Percentiles rank a stretch among this genome's conserved stretches.
Conservation (phyloP, 306 rosid species). For the Comarum palustre region DNA sequence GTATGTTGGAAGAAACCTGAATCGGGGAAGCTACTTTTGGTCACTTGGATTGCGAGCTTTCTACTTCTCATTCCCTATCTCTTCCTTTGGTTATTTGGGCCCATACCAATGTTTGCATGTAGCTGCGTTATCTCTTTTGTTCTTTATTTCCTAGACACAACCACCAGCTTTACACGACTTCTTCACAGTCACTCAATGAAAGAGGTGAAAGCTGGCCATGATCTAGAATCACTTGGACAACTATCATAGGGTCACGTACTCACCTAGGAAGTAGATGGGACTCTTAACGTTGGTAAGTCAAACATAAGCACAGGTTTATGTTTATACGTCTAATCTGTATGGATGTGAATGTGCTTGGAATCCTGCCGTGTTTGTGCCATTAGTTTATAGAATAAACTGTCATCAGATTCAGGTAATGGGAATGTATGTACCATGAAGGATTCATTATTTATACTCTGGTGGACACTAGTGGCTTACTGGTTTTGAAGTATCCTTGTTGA, state of each 20-base stretch:
- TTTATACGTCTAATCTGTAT: neutral
- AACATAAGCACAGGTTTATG: neutral
- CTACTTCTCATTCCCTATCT: constrained; percentile 74
- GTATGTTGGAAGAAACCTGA: constrained; percentile 57
- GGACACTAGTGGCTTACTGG: neutral
- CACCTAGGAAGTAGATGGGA: constrained; percentile 19
- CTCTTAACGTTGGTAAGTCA: neutral
- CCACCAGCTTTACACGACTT: constrained; percentile 54
- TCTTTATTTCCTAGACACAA: constrained; percentile 78
- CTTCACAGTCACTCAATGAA: constrained; percentile 51
- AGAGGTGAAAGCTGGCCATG: constrained; percentile 29
- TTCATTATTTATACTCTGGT: neutral
- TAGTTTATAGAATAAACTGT: neutral
- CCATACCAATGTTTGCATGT: constrained; percentile 74
- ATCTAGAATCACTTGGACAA: constrained; percentile 39
- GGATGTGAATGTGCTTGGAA: neutral
- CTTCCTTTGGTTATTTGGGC: constrained; percentile 87
- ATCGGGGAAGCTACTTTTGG: constrained; percentile 71
- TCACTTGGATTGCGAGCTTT: constrained; percentile 79
- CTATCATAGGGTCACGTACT: constrained; percentile 16
- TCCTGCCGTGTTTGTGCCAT: neutral
- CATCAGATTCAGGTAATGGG: neutral
- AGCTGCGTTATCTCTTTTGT: constrained; percentile 49
- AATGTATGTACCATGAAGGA: neutral
- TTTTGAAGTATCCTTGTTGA: neutral